Base-by-base conservation (phyloP, 148 eudicot genomes). In the Mesembryanthemum crystallinum region DNA sequence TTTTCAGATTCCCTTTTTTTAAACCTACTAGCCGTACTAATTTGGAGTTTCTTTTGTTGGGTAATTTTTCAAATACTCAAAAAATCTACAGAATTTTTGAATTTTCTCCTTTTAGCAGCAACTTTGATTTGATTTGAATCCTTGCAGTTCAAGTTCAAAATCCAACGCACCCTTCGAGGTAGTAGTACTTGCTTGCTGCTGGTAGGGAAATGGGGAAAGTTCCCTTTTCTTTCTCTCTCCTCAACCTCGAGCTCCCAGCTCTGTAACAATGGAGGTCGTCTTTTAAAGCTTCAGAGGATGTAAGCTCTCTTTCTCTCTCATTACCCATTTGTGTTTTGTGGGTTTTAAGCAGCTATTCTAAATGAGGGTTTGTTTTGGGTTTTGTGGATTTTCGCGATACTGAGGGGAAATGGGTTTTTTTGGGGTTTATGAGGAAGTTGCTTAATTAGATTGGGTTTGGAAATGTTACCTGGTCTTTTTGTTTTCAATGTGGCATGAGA, bases 201-300 rank as follows among this genome's bases (percentile, higher is more conserved):
- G 39, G 25, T 20, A 23, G 43, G 69, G 49, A n/a, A n/a, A 73
- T 63, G 69, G 2, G 27, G 61, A 21, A n/a, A 74, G 55, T 64
- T 14, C 28, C 51, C 52, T 37, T 62, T 5, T 24, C 39, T 62
- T 37, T 77, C 75, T 78, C 81, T 78, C 81, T 63, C 23, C 13
- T 30, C 35, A 3, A 0, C n/a, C 47, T 29, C 60, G 42, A 75
- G 55, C 37, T 76, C 28, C 17, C 5, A 60, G 67, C 66, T 76
- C 79, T 21, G 20, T 64, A 60, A 10, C 79, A 15, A 77, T 77
- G 79, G 79, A 32, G 79, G 49, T 45, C n/a, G n/a, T 47, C 61
- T 61, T 1, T 45, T 52, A 4, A 15, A 8, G 32, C 13, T 58
- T 69, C 0, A 59, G 12, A 35, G 5, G 5, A 45, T 30, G 65